These are phyloP conservation scores for Garcia nutans DNA, from an alignment of 345 rosid genomes.

Conservation along the genomic window DNA sequence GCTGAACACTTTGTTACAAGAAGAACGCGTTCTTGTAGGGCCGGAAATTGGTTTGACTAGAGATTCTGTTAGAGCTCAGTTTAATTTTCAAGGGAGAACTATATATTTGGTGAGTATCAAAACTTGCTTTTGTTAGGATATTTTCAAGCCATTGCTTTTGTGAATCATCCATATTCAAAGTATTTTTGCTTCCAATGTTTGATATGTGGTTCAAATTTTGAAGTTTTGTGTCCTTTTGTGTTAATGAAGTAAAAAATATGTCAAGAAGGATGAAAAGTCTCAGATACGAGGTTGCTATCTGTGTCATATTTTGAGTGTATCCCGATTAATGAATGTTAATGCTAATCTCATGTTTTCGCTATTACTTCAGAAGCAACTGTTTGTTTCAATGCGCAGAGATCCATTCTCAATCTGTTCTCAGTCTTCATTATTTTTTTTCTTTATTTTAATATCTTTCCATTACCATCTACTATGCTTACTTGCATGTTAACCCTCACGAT, in stretches of 20 bases:
- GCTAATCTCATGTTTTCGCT: no score
- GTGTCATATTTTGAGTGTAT: no score
- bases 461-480: not conserved
- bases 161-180: not conserved
- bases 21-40: slow-evolving; percentile 94
- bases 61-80: slow-evolving; percentile 88
- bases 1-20: slow-evolving; percentile 80
- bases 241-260: no score
- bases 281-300: no score
- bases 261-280: no score
- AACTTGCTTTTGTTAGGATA: not conserved
- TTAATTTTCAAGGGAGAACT: slow-evolving; percentile 74
- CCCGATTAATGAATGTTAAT: no score
- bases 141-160: not conserved
- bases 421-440: no score
- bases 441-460: not conserved
- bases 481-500: not conserved
- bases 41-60: slow-evolving; percentile 96
- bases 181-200: not conserved
- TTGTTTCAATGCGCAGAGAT: no score
- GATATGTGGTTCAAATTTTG: not conserved
- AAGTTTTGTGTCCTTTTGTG: no score
- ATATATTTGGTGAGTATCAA: slow-evolving; percentile 63
- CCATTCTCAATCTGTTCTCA: no score
- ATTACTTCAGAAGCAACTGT: no score